Base-by-base conservation (phyloP, 2,329 filamentous ascomycete genomes). In the Pseudocercospora crystallina region DNA sequence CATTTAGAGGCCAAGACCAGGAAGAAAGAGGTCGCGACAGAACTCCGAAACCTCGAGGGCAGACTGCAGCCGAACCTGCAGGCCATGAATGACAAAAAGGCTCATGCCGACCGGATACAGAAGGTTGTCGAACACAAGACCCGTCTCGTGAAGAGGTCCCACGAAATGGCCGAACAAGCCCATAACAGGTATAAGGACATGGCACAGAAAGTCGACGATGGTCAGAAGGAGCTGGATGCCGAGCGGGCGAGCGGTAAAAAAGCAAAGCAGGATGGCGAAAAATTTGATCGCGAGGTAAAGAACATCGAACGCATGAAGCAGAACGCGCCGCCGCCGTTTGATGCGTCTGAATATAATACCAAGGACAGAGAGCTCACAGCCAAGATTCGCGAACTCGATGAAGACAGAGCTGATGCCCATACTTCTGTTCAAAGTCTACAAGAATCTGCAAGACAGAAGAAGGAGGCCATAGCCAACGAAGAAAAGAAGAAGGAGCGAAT, bases 271-370 rank as follows among this genome's bases (percentile, higher is more conserved):
- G 65, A 56, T 0, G 50, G 66, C 29, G 43, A 53, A 8, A 55
- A 60, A 3, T 47, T 69, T 14, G 65, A 72, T 36, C 58, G 77
- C 37, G 78, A 72, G 20, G 83, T 95, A 40, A 80, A 77, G 2
- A 73, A 74, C 5, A 71, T 91, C n/a, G 79, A 87, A 64, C 82
- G 79, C 5, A 78, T 81, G 53, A 70, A 83, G 57, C 80, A 83
- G 50, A 76, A 77, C 10, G 83, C 85, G 0, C 84, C 86, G 0
- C 74, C 79, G 0, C 79, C 84, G 5, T 90, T 94, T 63, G 84
- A 94, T 64, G 70, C 82, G 8, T 74, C 78, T 5, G 81, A 81
- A 4, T 91, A 84, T 73, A 94, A 92, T 58, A 80, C 83, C 45
- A 81, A 81, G 56, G 85, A 90, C 68, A 77, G 85, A 69, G 80